These are phyloP conservation scores for Nakazawaea siamensis DNA, from an alignment of 805 yeast species.

Conservation along the genomic window DNA sequence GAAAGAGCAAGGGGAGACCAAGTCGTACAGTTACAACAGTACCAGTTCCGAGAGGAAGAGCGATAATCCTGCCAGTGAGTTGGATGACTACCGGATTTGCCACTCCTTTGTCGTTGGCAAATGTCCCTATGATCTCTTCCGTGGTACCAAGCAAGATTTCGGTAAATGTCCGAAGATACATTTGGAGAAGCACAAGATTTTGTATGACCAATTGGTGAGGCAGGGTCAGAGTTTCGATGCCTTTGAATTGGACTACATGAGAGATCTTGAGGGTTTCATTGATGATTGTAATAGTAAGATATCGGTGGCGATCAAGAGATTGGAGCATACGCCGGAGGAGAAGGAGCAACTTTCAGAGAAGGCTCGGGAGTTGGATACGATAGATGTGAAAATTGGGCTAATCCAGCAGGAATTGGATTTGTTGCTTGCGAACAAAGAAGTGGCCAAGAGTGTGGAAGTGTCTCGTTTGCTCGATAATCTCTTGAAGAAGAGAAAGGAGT, in stretches of 20 bases:
- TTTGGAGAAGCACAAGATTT: constrained; percentile 61
- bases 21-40: not conserved
- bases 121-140: constrained; percentile 80
- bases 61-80: constrained; percentile 19
- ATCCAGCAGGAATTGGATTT: constrained; percentile 59
- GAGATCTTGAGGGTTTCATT: constrained; percentile 42
- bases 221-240: constrained; percentile 29
- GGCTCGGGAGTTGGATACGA: constrained; percentile 44
- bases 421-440: constrained; percentile 40
- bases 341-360: constrained; percentile 18
- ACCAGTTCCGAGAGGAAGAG: not conserved
- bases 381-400: constrained; percentile 57
- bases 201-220: constrained; percentile 48
- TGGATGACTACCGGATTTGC: constrained; percentile 59
- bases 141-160: constrained; percentile 73
- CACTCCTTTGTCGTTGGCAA: constrained; percentile 75
- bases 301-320: constrained; percentile 48
- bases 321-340: constrained; percentile 70
- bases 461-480: constrained; percentile 36
- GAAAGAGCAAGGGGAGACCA: not conserved
- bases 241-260: constrained; percentile 40
- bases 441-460: constrained; percentile 42
- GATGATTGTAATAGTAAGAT: constrained; percentile 62
- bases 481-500: constrained; percentile 37
- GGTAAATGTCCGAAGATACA: constrained; percentile 78